phyloP scores from a whole-genome alignment of 805 yeast species.

The Millerozyma miso region DNA sequence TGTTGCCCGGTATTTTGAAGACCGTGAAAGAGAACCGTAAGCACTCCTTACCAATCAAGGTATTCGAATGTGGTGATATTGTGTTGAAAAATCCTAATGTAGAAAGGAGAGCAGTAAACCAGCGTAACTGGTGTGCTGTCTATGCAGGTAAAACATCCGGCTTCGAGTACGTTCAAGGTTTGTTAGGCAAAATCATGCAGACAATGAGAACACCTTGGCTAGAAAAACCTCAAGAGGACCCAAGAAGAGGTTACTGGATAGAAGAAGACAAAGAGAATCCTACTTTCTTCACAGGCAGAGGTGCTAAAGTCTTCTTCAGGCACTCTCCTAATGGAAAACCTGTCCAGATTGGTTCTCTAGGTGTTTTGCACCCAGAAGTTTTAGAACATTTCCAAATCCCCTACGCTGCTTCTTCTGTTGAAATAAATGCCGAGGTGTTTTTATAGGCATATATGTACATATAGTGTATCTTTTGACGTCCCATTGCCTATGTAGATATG shows the following conservation, averaged over 20 bases:
- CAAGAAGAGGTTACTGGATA: conserved; percentile 79
- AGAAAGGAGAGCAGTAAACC: conserved; percentile 89
- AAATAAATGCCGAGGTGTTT: conserved; percentile 84
- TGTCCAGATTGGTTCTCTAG: conserved; percentile 72
- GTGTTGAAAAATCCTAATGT: conserved; percentile 74
- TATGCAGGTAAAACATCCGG: conserved; percentile 95
- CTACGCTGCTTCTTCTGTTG: conserved; percentile 88
- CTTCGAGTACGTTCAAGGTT: conserved; percentile 91
- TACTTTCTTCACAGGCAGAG: conserved; percentile 95
- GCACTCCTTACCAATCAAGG: conserved; percentile 90
- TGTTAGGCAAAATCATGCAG: conserved; percentile 92
- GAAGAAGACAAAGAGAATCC: conserved; percentile 62
- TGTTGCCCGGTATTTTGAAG: conserved; percentile 91
- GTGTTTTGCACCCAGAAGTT: conserved; percentile 95
- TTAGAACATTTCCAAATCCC: conserved; percentile 83
- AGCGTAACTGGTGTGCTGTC: conserved; percentile 92
- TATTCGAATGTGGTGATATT: conserved; percentile 93
- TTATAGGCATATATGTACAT: conserved; percentile 37
- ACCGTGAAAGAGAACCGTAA: conserved; percentile 95
- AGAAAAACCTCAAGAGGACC: conserved; percentile 47
- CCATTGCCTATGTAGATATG: not conserved
- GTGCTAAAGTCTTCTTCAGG: conserved; percentile 82
- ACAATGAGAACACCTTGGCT: conserved; percentile 89
- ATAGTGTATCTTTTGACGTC: not conserved
- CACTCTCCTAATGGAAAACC: conserved; percentile 53